Conservation (phyloP, 331 rosid genomes). For the Rosa hybrid region DNA sequence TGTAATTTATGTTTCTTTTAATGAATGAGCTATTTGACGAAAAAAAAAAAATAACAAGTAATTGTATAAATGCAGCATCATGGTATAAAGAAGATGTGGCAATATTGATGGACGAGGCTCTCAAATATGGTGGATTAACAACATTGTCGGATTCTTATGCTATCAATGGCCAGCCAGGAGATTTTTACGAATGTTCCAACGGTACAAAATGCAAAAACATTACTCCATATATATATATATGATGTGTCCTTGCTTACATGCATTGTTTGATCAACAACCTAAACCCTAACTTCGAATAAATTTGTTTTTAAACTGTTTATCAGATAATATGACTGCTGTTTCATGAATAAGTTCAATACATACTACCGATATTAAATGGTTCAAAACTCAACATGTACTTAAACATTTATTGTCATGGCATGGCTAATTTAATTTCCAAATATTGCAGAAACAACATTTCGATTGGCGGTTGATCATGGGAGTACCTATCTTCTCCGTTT, state of each 20-base stretch:
- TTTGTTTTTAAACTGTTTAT: too few species aligned
- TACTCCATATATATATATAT: not conserved
- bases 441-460: constrained; percentile 12
- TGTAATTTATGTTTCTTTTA: too few species aligned
- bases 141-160: constrained; percentile 3
- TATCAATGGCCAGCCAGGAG: constrained; percentile 17
- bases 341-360: not conserved
- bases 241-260: not conserved
- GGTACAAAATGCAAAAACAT: not conserved
- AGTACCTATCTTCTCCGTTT: constrained; percentile 27
- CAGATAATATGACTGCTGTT: too few species aligned
- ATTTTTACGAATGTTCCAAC: constrained; percentile 12
- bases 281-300: not conserved
- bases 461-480: constrained; percentile 2
- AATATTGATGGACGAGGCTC: constrained; percentile 24
- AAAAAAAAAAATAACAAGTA: not conserved
- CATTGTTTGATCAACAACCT: not conserved
- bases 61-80: constrained; percentile 5
- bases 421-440: not conserved
- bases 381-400: not conserved
- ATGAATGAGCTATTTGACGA: too few species aligned
- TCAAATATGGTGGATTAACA: constrained; percentile 15
- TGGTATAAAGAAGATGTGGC: constrained; percentile 22
- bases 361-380: not conserved
- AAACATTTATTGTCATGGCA: not conserved